These are phyloP conservation scores for Omphalotus olearius DNA, from an alignment of 1,284 basidiomycete genomes.

Conservation along the genomic window DNA sequence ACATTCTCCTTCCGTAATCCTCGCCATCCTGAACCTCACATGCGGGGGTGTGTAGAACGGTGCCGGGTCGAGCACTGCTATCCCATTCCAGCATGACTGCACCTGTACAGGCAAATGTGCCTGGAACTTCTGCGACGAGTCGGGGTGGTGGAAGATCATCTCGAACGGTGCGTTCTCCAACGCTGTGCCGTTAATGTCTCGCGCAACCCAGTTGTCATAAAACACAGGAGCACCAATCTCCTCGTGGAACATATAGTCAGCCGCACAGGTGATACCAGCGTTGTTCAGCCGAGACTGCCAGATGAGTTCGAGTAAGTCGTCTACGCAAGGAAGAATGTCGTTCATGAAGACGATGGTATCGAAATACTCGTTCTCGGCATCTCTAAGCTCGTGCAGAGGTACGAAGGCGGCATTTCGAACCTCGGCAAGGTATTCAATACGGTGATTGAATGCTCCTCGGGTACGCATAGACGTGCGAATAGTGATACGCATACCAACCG, in stretches of 20 bases:
- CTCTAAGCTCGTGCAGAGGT: constrained; percentile 87
- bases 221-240: constrained; percentile 89
- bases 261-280: constrained; percentile 93
- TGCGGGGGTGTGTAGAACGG: constrained; percentile 88
- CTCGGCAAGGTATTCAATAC: constrained; percentile 97
- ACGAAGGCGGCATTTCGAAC: constrained; percentile 94
- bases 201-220: constrained; percentile 97
- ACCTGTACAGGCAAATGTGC: constrained; percentile 90
- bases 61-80: constrained; percentile 88
- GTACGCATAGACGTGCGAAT: constrained; percentile 90
- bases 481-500: constrained; percentile 85
- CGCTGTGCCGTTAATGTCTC: constrained; percentile 95
- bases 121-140: constrained; percentile 79
- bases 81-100: constrained; percentile 96
- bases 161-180: constrained; percentile 96
- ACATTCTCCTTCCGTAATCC: constrained; percentile 79
- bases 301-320: constrained; percentile 93
- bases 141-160: constrained; percentile 80
- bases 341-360: constrained; percentile 98
- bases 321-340: constrained; percentile 92
- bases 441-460: constrained; percentile 94
- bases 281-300: constrained; percentile 90
- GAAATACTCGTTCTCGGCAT: constrained; percentile 86
- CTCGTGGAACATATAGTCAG: constrained; percentile 97
- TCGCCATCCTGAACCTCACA: constrained; percentile 91